Evolutionary conservation across 2,329 filamentous ascomycete genomes (phyloP).

Genomic region (Penicillium sp.): DNA sequence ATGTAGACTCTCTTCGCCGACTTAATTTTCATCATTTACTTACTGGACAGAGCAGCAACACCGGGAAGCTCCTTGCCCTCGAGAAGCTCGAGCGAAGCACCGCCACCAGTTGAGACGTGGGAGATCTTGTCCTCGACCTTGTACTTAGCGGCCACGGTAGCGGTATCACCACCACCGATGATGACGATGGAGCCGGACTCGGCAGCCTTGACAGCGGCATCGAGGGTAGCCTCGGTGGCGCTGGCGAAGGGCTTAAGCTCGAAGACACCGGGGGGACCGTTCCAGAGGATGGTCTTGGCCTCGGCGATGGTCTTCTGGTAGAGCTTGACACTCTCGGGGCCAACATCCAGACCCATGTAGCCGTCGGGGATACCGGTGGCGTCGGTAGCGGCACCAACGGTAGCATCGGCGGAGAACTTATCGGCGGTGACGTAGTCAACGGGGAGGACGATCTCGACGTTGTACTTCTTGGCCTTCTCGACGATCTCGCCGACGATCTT

Average conservation of each 20-base stretch:
- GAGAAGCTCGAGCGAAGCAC: slow-evolving; percentile 90
- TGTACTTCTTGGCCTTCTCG: slow-evolving; percentile 95
- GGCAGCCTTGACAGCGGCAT: slow-evolving; percentile 79
- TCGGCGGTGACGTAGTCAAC: slow-evolving; percentile 95
- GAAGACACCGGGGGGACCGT: slow-evolving; percentile 95
- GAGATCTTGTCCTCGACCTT: slow-evolving; percentile 94
- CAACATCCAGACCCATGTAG: slow-evolving; percentile 97
- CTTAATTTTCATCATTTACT: slow-evolving; percentile 46
- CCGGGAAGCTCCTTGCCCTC: slow-evolving; percentile 98
- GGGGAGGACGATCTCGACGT: slow-evolving; percentile 91
- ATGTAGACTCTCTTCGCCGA: not conserved
- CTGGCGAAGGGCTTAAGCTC: slow-evolving; percentile 93
- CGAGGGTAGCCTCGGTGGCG: slow-evolving; percentile 88
- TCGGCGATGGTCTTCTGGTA: slow-evolving; percentile 85
- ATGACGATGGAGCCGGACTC: slow-evolving; percentile 91
- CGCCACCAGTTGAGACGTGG: slow-evolving; percentile 96
- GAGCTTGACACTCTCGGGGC: slow-evolving; percentile 80
- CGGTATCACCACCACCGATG: slow-evolving; percentile 96
- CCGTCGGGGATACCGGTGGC: slow-evolving; percentile 88
- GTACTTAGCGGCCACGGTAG: slow-evolving; percentile 97
- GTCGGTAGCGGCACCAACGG: slow-evolving; percentile 78
- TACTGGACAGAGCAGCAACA: slow-evolving; percentile 83
- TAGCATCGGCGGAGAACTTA: slow-evolving; percentile 86
- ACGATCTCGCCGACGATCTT: slow-evolving; percentile 86
- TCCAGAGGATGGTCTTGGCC: slow-evolving; percentile 97